Percentiles rank a stretch among this genome's conserved stretches.
Conservation (phyloP, 140 eudicot species). For the Ambrosia hybrid region DNA sequence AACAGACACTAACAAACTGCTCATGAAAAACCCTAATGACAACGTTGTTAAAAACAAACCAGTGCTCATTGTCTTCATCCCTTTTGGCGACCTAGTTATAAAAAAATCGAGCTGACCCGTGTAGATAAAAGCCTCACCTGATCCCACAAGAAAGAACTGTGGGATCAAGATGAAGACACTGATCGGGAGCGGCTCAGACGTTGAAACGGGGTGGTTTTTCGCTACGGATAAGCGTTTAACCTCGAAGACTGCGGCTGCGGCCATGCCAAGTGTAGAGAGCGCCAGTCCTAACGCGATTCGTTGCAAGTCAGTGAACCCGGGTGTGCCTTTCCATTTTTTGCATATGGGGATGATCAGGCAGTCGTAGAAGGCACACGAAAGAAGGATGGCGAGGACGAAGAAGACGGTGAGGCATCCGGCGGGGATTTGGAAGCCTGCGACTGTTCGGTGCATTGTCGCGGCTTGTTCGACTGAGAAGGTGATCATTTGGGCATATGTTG, state of each 20-base stretch:
- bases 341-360: conserved; percentile 70
- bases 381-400: conserved; percentile 77
- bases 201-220: conserved; percentile 15
- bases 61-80: conserved; percentile 96
- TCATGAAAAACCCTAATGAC: conserved; percentile 79
- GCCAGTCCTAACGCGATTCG: conserved; percentile 62
- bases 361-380: conserved; percentile 63
- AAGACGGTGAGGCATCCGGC: conserved; percentile 93
- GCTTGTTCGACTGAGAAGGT: conserved; percentile 94
- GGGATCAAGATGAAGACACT: conserved; percentile 75
- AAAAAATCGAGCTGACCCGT: conserved; percentile 94
- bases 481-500: conserved; percentile 89
- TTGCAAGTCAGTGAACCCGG: conserved; percentile 68
- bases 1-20: conserved; percentile 76
- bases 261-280: conserved; percentile 73
- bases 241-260: conserved; percentile 60
- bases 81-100: conserved; percentile 85
- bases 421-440: conserved; percentile 70
- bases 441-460: conserved; percentile 68
- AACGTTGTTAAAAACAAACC: conserved; percentile 87
- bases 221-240: conserved; percentile 60
- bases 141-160: conserved; percentile 74
- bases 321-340: conserved; percentile 84
- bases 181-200: conserved; percentile 47
- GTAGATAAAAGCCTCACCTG: conserved; percentile 92